A percentile compares a stretch with the other conserved stretches of the same genome.
Conservation (phyloP, 225 moss, liverwort and hornwort species). For the Rhytidiadelphus loreus region DNA sequence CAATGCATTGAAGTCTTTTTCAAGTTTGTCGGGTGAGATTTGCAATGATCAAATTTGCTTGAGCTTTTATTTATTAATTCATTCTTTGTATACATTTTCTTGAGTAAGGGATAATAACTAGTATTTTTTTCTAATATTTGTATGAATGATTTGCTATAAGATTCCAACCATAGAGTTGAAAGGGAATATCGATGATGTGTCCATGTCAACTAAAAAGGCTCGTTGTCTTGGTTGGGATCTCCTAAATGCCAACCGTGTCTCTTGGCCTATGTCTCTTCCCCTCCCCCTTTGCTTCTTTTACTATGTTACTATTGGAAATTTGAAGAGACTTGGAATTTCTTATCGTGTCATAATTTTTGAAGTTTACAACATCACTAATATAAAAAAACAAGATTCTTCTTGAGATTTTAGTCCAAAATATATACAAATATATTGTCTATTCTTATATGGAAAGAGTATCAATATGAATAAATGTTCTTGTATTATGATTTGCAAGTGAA, state of each 20-base stretch:
- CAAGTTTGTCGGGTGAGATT: not conserved
- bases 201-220: not conserved
- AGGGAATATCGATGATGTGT: not conserved
- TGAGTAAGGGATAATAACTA: not conserved
- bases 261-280: conserved; percentile 28
- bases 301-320: not conserved
- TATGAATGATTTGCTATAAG: not conserved
- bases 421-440: not conserved
- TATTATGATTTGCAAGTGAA: not conserved
- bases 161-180: not conserved
- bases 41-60: not conserved
- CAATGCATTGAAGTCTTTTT: not conserved
- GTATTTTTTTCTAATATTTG: not conserved
- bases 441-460: not conserved
- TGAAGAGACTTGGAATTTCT: not conserved
- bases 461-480: not conserved
- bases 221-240: conserved; percentile 8
- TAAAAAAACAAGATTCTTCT: not conserved
- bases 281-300: not conserved
- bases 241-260: conserved; percentile 14
- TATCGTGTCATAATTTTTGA: not conserved
- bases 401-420: not conserved
- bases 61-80: not conserved
- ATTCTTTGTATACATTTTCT: no score
- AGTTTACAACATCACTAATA: not conserved